phyloP scores from a whole-genome alignment of 768 basidiomycete genomes.

The Saitozyma podzolica region DNA sequence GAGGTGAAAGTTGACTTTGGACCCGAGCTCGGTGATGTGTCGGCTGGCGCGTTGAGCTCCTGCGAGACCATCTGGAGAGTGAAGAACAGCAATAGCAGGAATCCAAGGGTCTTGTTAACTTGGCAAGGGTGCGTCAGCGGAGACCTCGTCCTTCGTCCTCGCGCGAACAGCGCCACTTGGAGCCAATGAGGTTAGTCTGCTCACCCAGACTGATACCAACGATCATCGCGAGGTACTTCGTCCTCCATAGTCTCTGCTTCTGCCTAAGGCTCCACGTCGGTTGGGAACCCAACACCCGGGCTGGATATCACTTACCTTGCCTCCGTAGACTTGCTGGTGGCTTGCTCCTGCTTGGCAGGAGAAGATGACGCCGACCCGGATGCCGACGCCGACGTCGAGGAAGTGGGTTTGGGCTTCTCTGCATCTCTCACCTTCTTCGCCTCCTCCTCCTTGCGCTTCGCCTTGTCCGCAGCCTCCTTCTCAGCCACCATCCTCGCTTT shows the following conservation, averaged over 20 bases:
- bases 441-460: slow-evolving; percentile 24
- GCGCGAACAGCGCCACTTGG: background rate
- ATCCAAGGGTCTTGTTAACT: slow-evolving; percentile 41
- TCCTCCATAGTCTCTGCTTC: slow-evolving; percentile 42
- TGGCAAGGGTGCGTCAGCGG: background rate
- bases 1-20: background rate
- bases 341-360: background rate
- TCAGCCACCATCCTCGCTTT: slow-evolving; percentile 21
- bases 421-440: slow-evolving; percentile 12
- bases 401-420: slow-evolving; percentile 2
- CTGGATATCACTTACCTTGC: slow-evolving; percentile 27
- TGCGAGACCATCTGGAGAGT: slow-evolving; percentile 41
- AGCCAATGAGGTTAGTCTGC: slow-evolving; percentile 6
- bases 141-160: background rate
- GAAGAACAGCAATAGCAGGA: slow-evolving; percentile 39
- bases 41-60: slow-evolving; percentile 30
- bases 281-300: background rate
- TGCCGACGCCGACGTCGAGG: no score
- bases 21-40: background rate
- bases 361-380: no score
- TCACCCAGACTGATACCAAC: slow-evolving; percentile 45
- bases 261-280: slow-evolving; percentile 21
- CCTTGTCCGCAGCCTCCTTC: slow-evolving; percentile 21
- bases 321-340: slow-evolving; percentile 6
- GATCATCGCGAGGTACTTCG: slow-evolving; percentile 44